phyloP scores from a whole-genome alignment of 1,139 yeast species.

The Scheffersomyces cryptocercus region DNA sequence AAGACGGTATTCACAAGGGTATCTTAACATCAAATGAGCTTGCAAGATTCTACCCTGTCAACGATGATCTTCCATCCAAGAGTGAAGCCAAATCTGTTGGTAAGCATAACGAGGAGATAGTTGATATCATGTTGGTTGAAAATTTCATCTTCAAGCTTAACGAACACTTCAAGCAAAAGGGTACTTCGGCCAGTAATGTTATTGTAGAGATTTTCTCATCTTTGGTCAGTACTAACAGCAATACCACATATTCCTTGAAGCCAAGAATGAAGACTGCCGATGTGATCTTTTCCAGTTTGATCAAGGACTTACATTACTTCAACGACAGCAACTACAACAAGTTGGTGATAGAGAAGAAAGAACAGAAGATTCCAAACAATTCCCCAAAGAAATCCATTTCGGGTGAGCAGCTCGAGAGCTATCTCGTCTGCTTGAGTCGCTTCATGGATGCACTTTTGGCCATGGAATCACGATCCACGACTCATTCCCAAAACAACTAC shows the following conservation, averaged over 20 bases:
- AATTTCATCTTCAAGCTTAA: constrained; percentile 36
- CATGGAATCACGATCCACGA: constrained; percentile 9
- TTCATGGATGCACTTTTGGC: constrained; percentile 25
- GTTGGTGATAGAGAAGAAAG: constrained; percentile 13
- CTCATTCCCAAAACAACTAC: constrained; percentile 11
- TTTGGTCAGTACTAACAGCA: constrained; percentile 20
- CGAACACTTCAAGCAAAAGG: constrained; percentile 22
- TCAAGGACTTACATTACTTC: constrained; percentile 36
- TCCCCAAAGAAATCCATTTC: constrained; percentile 27
- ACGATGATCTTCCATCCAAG: constrained; percentile 1
- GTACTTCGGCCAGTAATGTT: constrained; percentile 19
- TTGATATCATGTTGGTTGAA: constrained; percentile 30
- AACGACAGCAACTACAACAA: constrained; percentile 32
- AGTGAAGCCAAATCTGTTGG: constrained; percentile 1
- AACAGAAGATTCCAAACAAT: constrained; percentile 17
- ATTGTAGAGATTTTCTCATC: constrained; percentile 25
- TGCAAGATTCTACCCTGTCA: constrained; percentile 10
- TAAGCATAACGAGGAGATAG: constrained; percentile 11
- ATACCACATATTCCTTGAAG: constrained; percentile 15
- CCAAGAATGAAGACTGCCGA: constrained; percentile 30
- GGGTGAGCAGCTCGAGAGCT: constrained; percentile 20
- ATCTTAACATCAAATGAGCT: constrained; percentile 8
- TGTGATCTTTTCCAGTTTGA: constrained; percentile 31
- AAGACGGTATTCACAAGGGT: constrained; percentile 10
- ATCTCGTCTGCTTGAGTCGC: constrained; percentile 14